A percentile compares a stretch with the other conserved stretches of the same genome.
Conservation (phyloP, 139 green algal species). For the Mychonastes homosphaera region DNA sequence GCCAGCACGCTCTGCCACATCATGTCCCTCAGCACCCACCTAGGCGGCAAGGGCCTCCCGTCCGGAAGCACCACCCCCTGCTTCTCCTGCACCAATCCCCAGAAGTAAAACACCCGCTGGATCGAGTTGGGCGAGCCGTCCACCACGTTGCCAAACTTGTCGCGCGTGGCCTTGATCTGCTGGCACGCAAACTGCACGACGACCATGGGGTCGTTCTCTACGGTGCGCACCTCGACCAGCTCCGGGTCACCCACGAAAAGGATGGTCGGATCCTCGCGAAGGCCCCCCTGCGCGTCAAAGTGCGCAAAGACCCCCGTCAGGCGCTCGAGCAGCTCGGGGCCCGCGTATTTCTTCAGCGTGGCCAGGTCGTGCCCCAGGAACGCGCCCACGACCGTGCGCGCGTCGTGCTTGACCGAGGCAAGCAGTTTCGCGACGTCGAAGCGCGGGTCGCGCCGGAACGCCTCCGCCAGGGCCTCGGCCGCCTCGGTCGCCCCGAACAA, state of each 20-base stretch:
- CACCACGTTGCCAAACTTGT: constrained; percentile 85
- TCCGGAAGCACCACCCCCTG: constrained; percentile 51
- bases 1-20: constrained; percentile 58
- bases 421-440: constrained; percentile 87
- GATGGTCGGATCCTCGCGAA: constrained; percentile 75
- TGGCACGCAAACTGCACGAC: constrained; percentile 69
- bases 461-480: constrained; percentile 67
- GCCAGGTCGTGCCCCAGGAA: constrained; percentile 42
- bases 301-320: constrained; percentile 63
- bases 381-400: constrained; percentile 18
- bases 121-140: constrained; percentile 71
- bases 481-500: constrained; percentile 65
- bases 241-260: constrained; percentile 83
- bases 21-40: constrained; percentile 83
- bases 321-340: constrained; percentile 74
- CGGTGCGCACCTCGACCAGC: constrained; percentile 67
- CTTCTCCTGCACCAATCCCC: constrained; percentile 69
- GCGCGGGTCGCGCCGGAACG: constrained; percentile 57
- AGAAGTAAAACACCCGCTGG: constrained; percentile 65
- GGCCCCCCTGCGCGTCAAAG: constrained; percentile 42
- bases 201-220: constrained; percentile 79
- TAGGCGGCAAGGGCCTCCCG: constrained; percentile 59
- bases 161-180: constrained; percentile 80
- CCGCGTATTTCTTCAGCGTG: constrained; percentile 59
- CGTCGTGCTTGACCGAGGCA: constrained; percentile 29